Evolutionary conservation across 179 eudicot genomes (phyloP), one percentile per base, ranked within the genome.

Genomic region (Pouteria campechiana): DNA sequence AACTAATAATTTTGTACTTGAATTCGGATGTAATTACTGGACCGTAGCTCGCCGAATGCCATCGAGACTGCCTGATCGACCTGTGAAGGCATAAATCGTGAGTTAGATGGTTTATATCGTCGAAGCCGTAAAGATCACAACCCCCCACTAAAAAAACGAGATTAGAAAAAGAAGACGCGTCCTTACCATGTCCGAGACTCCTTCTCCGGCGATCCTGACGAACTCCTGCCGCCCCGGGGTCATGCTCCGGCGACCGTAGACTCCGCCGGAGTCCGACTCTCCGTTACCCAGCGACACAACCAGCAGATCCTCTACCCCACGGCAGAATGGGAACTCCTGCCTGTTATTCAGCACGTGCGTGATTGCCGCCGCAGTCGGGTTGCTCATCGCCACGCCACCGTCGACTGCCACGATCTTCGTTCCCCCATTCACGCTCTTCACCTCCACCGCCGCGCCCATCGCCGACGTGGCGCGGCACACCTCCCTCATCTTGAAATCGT

Each of bases 1-100:
- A n/a, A n/a, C n/a, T n/a, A n/a, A n/a, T n/a, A n/a, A n/a, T n/a
- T n/a, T n/a, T n/a, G n/a, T 10, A 50, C 61, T 29, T 71, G 69
- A 23, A 71, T 71, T 2, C 77, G 64, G 5, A 63, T 63, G 12
- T 71, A 71, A n/a, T 66, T 62, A 41, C 36, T 57, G 6, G 24
- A 11, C 18, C 60, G 18, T 5, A 34, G 37, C 23, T 66, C 47
- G 3, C 67, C 73, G 34, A 71, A 71, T 42, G 77, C 77, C 77
- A 71, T 58, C 0, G 73, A 58, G 6, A 71, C 73, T 5, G 69
- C 69, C 37, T 71, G 73, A 58, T 71, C 77, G 41, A 69, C 75
- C 75, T 69, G 13, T 31, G n/a, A n/a, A n/a, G n/a, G n/a, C n/a
- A n/a, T n/a, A n/a, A n/a, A 37, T 15, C 37, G 32, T 30, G n/a